Evolutionary conservation across 2,329 filamentous ascomycete genomes (phyloP).

Genomic region (Ascochyta fabae): DNA sequence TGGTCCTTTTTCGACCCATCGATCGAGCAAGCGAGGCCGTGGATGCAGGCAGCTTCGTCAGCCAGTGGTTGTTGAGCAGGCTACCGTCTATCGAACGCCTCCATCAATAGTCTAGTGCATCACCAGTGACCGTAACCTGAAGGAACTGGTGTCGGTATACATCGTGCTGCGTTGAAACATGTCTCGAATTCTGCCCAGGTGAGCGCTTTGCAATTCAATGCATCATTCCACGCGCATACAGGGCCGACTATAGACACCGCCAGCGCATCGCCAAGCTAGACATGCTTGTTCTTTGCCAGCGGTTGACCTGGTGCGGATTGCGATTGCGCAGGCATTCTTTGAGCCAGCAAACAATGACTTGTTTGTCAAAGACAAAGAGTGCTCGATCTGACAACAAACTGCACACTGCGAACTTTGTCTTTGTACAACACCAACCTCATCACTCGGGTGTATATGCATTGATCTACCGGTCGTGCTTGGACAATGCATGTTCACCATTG

Average conservation of each 20-base stretch:
- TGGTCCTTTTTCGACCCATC: constrained; percentile 21
- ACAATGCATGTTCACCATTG: background rate
- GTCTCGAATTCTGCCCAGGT: background rate
- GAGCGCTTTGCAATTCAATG: background rate
- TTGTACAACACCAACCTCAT: constrained; percentile 11
- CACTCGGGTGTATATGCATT: background rate
- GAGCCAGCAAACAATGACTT: constrained; percentile 1
- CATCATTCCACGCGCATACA: background rate
- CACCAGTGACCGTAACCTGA: background rate
- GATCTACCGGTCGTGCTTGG: background rate
- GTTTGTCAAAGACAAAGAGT: background rate
- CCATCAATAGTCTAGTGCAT: constrained; percentile 8
- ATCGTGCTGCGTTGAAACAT: constrained; percentile 3
- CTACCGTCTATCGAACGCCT: constrained; percentile 15
- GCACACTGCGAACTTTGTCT: background rate
- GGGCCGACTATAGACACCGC: background rate
- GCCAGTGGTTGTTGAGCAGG: constrained; percentile 14
- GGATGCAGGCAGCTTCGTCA: constrained; percentile 4
- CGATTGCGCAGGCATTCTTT: background rate
- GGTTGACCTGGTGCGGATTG: background rate
- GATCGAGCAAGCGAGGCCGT: constrained; percentile 13
- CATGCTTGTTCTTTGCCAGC: background rate
- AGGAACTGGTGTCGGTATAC: background rate
- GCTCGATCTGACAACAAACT: background rate
- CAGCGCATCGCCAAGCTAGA: background rate